phyloP scores from a whole-genome alignment of 495 filamentous ascomycete genomes.

The Filosporella fistucella region DNA sequence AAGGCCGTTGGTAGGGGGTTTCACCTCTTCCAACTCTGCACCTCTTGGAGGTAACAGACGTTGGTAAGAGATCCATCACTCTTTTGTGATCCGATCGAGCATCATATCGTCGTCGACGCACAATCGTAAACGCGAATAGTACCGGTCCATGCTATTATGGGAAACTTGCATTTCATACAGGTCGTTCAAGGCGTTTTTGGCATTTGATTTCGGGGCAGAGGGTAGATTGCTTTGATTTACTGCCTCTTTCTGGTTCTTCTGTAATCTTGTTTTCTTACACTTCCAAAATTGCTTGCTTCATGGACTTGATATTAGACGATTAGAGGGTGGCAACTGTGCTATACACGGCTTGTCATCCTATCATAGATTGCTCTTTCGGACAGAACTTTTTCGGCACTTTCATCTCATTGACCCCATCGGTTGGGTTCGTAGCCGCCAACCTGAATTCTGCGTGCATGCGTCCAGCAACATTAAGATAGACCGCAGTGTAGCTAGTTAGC shows the following conservation, averaged over 20 bases:
- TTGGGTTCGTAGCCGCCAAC: too few relatives aligned
- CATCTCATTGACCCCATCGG: too few relatives aligned
- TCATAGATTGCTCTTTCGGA: too few relatives aligned
- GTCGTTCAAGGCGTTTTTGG: slow-evolving; percentile 26
- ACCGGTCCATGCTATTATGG: too few relatives aligned
- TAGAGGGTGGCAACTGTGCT: slow-evolving; percentile 5
- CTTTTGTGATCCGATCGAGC: slow-evolving; percentile 8
- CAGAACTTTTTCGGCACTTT: too few relatives aligned
- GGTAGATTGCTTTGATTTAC: slow-evolving; percentile 23
- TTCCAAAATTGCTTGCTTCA: slow-evolving; percentile 16
- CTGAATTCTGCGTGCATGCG: too few relatives aligned
- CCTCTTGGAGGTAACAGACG: slow-evolving; percentile 58
- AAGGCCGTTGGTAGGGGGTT: slow-evolving; percentile 34
- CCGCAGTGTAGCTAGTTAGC: slow-evolving; percentile 9
- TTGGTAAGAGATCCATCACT: slow-evolving; percentile 40
- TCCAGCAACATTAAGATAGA: too few relatives aligned
- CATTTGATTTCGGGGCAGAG: slow-evolving; percentile 8
- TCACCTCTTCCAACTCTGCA: slow-evolving; percentile 60
- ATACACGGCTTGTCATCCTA: not conserved
- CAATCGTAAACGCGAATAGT: too few relatives aligned
- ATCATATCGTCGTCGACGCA: slow-evolving; percentile 2
- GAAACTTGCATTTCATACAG: slow-evolving; percentile 18
- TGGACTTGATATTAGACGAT: slow-evolving; percentile 13
- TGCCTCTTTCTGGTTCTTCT: slow-evolving; percentile 11
- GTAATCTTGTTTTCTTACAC: slow-evolving; percentile 20